Evolutionary conservation across 2,329 filamentous ascomycete species (phyloP).

Genomic region (Aspergillus flavus): DNA sequence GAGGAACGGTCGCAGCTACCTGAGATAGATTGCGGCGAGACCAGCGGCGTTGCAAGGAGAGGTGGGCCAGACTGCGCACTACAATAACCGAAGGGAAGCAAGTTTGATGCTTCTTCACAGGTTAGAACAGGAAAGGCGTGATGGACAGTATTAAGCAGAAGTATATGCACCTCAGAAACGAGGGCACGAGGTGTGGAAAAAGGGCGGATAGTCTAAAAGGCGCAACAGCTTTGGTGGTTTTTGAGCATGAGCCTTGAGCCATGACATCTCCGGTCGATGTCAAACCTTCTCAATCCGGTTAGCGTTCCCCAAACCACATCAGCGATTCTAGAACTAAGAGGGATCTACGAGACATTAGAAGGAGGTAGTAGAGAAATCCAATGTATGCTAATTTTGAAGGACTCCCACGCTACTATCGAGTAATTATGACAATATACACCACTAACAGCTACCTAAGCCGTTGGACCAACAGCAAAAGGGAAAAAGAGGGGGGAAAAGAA

Average conservation of each 20-base stretch:
- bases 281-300: slow-evolving; percentile 28
- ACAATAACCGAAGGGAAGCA: slow-evolving; percentile 15
- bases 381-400: neutral
- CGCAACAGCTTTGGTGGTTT: slow-evolving; percentile 18
- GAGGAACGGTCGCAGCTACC: slow-evolving; percentile 20
- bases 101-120: slow-evolving; percentile 12
- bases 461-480: neutral
- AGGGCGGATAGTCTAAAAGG: slow-evolving; percentile 20
- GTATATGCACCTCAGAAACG: slow-evolving; percentile 20
- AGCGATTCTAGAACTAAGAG: slow-evolving; percentile 28
- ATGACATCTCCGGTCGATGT: slow-evolving; percentile 32
- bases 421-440: neutral
- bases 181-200: slow-evolving; percentile 26
- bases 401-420: too few relatives aligned
- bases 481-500: neutral
- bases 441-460: neutral
- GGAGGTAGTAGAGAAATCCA: neutral
- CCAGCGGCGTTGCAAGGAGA: slow-evolving; percentile 24
- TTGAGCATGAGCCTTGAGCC: slow-evolving; percentile 27
- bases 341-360: neutral
- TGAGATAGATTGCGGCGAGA: slow-evolving; percentile 23
- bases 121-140: slow-evolving; percentile 3
- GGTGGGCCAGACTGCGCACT: slow-evolving; percentile 7
- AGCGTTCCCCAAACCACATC: slow-evolving; percentile 23
- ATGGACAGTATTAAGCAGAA: slow-evolving; percentile 7